phyloP scores from a whole-genome alignment of 495 filamentous ascomycete species.

The Neurospora tetraspora region DNA sequence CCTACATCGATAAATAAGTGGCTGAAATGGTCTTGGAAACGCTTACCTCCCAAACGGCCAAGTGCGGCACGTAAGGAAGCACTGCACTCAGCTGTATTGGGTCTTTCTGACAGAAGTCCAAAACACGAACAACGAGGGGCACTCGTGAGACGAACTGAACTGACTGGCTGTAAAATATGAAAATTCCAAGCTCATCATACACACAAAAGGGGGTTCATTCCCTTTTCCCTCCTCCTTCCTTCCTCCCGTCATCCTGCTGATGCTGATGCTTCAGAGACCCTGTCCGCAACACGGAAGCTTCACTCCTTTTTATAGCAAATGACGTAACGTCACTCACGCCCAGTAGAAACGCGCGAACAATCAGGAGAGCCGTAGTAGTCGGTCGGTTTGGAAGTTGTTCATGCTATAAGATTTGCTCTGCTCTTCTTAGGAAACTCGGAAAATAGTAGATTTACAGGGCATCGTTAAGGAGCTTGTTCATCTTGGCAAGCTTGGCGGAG shows the following conservation, averaged over 20 bases:
- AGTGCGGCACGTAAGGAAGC: neutral
- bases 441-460: slow-evolving; percentile 62
- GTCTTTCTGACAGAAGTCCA: neutral
- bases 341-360: neutral
- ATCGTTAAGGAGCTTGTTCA: slow-evolving; percentile 98
- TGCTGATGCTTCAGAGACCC: neutral
- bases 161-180: neutral
- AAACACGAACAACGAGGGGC: neutral
- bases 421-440: neutral
- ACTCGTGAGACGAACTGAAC: neutral
- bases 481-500: slow-evolving; percentile 85
- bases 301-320: neutral
- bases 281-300: neutral
- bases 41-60: neutral
- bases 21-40: neutral
- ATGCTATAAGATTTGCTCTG: neutral
- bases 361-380: neutral
- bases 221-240: neutral
- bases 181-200: neutral
- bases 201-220: neutral
- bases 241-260: neutral
- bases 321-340: neutral
- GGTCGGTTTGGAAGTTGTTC: neutral
- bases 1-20: neutral
- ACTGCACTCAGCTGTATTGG: neutral